Conservation (phyloP, 2,329 filamentous ascomycete genomes). For the Sporothrix variecibatus region DNA sequence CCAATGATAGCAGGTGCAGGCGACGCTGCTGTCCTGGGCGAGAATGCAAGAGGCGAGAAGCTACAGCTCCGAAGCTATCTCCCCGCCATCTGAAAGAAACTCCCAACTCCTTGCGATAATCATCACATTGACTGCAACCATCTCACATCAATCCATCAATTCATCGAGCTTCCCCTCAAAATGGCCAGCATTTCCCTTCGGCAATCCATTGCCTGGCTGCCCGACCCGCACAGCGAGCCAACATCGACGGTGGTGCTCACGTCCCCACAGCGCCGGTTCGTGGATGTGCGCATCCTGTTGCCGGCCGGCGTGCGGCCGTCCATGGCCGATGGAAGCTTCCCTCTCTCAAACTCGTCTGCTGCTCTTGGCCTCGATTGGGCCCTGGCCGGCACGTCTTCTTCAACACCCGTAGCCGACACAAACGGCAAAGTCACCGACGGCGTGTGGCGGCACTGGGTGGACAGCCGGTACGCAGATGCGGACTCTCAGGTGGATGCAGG, state of each 20-base stretch:
- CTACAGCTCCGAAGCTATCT: neutral
- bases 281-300: slow-evolving; percentile 59
- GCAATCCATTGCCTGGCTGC: slow-evolving; percentile 61
- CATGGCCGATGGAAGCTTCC: neutral
- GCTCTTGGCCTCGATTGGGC: slow-evolving; percentile 60
- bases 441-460: slow-evolving; percentile 62
- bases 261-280: slow-evolving; percentile 56
- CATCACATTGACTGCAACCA: neutral
- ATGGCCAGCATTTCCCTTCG: slow-evolving; percentile 58
- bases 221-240: slow-evolving; percentile 55
- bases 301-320: neutral
- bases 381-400: slow-evolving; percentile 59
- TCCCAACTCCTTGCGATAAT: neutral
- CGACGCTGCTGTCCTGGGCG: neutral
- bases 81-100: neutral
- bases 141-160: neutral
- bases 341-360: slow-evolving; percentile 24
- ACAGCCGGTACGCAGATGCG: slow-evolving; percentile 49
- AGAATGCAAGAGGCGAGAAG: neutral
- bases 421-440: slow-evolving; percentile 36
- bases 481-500: slow-evolving; percentile 55
- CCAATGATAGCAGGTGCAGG: slow-evolving; percentile 7
- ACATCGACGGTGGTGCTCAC: slow-evolving; percentile 68
- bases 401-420: slow-evolving; percentile 33
- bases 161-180: neutral